Evolutionary conservation across 352 stramenopile genomes (phyloP).

Genomic region (Pseudoperonospora humuli): DNA sequence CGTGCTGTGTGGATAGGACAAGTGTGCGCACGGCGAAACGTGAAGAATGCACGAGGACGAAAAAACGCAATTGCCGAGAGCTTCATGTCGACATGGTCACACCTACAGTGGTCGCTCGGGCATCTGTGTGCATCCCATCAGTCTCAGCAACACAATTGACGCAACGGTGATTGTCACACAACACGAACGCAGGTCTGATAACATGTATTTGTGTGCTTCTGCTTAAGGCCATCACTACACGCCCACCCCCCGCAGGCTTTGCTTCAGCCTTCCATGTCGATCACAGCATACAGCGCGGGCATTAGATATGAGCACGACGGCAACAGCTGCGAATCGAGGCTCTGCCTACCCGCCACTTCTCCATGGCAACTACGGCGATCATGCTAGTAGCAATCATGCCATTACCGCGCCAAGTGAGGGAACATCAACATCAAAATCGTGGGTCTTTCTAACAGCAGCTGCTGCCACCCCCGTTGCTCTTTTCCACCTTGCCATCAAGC

Average conservation of each 20-base stretch:
- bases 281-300: conserved; percentile 3
- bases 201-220: conserved; percentile 24
- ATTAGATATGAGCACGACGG: conserved; percentile 3
- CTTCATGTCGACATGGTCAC: too few species aligned
- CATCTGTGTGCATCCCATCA: too few species aligned
- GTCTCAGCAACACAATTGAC: too few species aligned
- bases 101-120: too few species aligned
- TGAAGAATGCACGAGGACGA: too few species aligned
- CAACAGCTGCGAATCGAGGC: conserved; percentile 8
- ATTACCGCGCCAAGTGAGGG: neutral
- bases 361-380: conserved; percentile 5
- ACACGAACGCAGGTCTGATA: conserved; percentile 6
- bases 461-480: conserved; percentile 33
- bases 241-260: conserved; percentile 1
- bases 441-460: conserved; percentile 40
- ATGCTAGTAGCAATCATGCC: conserved; percentile 1
- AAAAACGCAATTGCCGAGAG: too few species aligned
- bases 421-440: conserved; percentile 23
- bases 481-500: conserved; percentile 58
- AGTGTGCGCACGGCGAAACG: too few species aligned
- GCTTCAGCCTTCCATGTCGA: neutral
- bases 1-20: too few species aligned
- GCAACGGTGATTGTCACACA: too few species aligned
- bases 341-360: conserved; percentile 3
- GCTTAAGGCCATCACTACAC: neutral